Evolutionary conservation across 208 protist genomes (phyloP).

Genomic region (Acanthamoeba triangularis): DNA sequence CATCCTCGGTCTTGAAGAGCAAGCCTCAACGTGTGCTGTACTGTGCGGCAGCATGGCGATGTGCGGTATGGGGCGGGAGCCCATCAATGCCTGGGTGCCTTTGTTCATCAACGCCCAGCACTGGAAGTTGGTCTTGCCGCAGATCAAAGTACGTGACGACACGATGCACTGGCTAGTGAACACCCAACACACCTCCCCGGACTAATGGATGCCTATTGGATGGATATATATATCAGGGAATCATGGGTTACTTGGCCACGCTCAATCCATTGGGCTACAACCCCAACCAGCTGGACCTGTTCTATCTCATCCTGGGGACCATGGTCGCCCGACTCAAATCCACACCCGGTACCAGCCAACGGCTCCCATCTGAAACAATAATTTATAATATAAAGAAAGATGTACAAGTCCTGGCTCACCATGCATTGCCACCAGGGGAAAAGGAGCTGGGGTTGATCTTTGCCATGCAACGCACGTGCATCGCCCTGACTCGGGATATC

Average conservation of each 20-base stretch:
- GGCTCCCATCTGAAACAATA: too few species aligned
- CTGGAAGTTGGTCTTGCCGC: conserved; percentile 78
- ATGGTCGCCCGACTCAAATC: conserved; percentile 65
- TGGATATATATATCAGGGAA: neutral
- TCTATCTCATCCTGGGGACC: conserved; percentile 76
- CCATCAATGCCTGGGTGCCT: conserved; percentile 83
- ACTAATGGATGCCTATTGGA: too few species aligned
- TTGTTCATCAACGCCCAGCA: conserved; percentile 77
- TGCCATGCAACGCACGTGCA: conserved; percentile 78
- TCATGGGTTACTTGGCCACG: conserved; percentile 80
- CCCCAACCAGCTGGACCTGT: conserved; percentile 76
- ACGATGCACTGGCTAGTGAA: neutral
- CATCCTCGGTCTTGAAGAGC: neutral
- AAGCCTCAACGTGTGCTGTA: neutral
- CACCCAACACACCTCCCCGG: neutral
- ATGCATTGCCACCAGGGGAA: conserved; percentile 61
- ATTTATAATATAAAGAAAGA: too few species aligned
- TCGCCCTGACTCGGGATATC: neutral
- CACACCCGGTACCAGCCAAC: conserved; percentile 25
- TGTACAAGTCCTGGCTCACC: too few species aligned
- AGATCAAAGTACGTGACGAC: neutral
- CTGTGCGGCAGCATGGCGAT: conserved; percentile 18
- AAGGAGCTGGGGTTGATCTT: conserved; percentile 74
- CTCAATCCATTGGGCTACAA: conserved; percentile 81
- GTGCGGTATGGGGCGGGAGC: conserved; percentile 77